Evolutionary conservation across 2,329 filamentous ascomycete genomes (phyloP).

Genomic region (Xylaria sp.): DNA sequence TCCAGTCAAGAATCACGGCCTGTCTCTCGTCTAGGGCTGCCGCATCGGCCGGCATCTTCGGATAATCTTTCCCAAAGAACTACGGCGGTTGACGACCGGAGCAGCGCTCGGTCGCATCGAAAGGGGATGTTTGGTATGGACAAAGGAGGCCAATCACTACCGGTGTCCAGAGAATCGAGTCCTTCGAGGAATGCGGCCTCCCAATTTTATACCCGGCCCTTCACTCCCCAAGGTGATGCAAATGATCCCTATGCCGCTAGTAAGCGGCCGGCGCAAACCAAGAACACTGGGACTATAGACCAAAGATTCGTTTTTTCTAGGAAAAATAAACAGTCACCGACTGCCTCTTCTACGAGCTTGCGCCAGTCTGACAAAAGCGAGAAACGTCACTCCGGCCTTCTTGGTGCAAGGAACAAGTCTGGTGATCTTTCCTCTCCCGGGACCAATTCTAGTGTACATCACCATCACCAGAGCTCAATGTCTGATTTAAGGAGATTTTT

Average conservation of each 20-base stretch:
- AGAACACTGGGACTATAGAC: conserved; percentile 74
- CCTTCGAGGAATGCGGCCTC: conserved; percentile 72
- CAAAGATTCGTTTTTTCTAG: conserved; percentile 85
- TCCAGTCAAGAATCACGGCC: conserved; percentile 66
- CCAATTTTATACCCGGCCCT: conserved; percentile 75
- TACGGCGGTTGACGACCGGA: conserved; percentile 52
- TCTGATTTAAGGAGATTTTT: conserved; percentile 97
- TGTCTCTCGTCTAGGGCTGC: conserved; percentile 53
- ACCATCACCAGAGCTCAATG: conserved; percentile 81
- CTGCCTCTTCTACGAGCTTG: conserved; percentile 62
- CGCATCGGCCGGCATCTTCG: conserved; percentile 57
- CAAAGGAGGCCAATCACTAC: conserved; percentile 61
- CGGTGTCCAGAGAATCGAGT: conserved; percentile 70
- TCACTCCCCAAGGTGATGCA: conserved; percentile 80
- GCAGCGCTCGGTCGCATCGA: conserved; percentile 56
- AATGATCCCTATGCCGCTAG: conserved; percentile 90
- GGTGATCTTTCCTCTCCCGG: conserved; percentile 60
- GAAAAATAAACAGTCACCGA: conserved; percentile 74
- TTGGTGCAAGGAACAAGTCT: conserved; percentile 53
- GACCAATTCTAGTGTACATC: conserved; percentile 61
- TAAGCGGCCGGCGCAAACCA: conserved; percentile 76
- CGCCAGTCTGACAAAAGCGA: conserved; percentile 59
- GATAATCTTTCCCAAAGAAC: conserved; percentile 57
- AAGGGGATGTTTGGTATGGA: conserved; percentile 65
- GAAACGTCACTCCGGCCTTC: conserved; percentile 62